Conservation (phyloP, 768 basidiomycete species). For the Tylopilus intermedius region DNA sequence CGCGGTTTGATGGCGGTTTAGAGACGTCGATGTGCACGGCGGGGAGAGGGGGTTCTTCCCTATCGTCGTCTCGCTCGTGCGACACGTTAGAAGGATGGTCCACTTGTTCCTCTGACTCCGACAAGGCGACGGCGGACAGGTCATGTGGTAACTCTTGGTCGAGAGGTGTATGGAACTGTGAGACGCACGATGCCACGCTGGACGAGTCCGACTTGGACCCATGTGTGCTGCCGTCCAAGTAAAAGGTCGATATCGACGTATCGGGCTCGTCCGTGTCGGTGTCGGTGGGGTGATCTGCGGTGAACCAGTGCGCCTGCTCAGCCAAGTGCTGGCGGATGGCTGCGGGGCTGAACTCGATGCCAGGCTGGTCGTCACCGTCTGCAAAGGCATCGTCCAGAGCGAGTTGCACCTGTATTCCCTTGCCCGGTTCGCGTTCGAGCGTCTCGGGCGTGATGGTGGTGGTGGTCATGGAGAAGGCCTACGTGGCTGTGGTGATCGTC, state of each 20-base stretch:
- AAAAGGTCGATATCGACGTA: conserved; percentile 55
- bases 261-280: conserved; percentile 34
- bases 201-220: conserved; percentile 13
- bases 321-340: conserved; percentile 61
- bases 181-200: conserved; percentile 15
- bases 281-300: conserved; percentile 24
- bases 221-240: conserved; percentile 39
- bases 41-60: conserved; percentile 31
- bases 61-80: conserved; percentile 2
- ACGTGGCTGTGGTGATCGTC: conserved; percentile 9
- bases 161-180: conserved; percentile 22
- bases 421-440: conserved; percentile 24
- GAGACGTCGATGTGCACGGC: conserved; percentile 43
- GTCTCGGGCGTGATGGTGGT: conserved; percentile 1
- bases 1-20: conserved; percentile 29
- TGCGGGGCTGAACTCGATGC: conserved; percentile 53
- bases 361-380: conserved; percentile 43
- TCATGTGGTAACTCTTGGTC: conserved; percentile 13
- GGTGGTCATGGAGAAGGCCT: conserved; percentile 12
- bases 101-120: conserved; percentile 8
- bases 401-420: conserved; percentile 25
- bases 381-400: conserved; percentile 68
- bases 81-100: not conserved
- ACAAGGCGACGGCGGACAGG: conserved; percentile 24
- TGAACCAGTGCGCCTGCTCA: conserved; percentile 38